Percentiles rank a stretch among this genome's conserved stretches.
Conservation (phyloP, 2,329 filamentous ascomycete genomes). For the Zarea fungicola region DNA sequence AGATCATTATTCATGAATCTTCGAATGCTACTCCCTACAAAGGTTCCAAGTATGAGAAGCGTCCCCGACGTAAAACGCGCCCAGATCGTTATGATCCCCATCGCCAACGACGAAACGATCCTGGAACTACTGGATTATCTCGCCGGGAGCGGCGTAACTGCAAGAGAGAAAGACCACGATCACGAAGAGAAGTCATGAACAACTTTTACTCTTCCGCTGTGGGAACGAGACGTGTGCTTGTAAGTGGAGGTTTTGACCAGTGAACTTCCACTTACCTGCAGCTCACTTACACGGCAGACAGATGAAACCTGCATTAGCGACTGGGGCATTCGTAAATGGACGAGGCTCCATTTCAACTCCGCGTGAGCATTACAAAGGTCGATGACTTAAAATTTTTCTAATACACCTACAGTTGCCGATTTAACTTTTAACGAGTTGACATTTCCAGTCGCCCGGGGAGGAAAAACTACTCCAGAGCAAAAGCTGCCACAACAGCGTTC, state of each 20-base stretch:
- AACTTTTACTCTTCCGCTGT: conserved; percentile 53
- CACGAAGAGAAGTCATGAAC: conserved; percentile 44
- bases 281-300: conserved; percentile 14
- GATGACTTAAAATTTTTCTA: conserved; percentile 9
- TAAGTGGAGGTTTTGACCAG: conserved; percentile 16
- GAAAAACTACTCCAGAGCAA: conserved; percentile 17
- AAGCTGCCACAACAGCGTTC: conserved; percentile 25
- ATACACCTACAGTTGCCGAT: conserved; percentile 39
- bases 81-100: conserved; percentile 49
- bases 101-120: neutral
- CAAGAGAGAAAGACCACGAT: conserved; percentile 27
- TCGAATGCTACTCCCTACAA: neutral
- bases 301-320: conserved; percentile 29
- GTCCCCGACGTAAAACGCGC: conserved; percentile 50
- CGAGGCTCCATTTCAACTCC: conserved; percentile 12
- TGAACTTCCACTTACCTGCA: neutral
- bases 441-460: conserved; percentile 31
- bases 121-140: neutral
- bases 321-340: conserved; percentile 30
- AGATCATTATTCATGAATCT: neutral
- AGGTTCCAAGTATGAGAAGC: conserved; percentile 38
- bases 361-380: neutral
- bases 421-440: conserved; percentile 48
- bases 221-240: conserved; percentile 31
- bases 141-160: conserved; percentile 8